Evolutionary conservation across 768 basidiomycete species (phyloP), one percentile per base, ranked within the genome.

Genomic region (Russula foetens): DNA sequence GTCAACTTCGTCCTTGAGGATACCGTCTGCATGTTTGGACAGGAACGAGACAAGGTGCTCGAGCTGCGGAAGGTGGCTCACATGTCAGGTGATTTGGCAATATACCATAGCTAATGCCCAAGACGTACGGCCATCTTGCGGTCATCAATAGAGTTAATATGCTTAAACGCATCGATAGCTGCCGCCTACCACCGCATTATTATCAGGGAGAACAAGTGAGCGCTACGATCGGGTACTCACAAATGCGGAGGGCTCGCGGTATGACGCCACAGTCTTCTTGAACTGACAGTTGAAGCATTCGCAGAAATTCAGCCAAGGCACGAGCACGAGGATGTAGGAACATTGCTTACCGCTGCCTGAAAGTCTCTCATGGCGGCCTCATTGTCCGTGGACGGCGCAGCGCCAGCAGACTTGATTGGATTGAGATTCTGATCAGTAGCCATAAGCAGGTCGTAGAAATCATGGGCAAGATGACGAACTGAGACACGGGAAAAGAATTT

Each of bases 71-170:
- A 46, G 39, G n/a, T 52, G 53, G 26, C n/a, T 15, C 26, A 29
- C 7, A 49, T 14, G 33, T 26, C 23, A 28, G 14, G 41, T 23
- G n/a, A 44, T 21, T 1, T 11, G 8, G 35, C 24, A 7, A 19
- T 15, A 29, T 15, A 53, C 7, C 3, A 21, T n/a, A 4, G 21
- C 4, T 15, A 0, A 3, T 17, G 11, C 49, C 1, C 47, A 5
- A 17, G n/a, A 75, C 85, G 54, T 54, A 89, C 90, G 48, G 86
- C 72, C 70, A 90, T 77, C 71, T 90, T 87, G 54, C 90, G 79
- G 67, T 93, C 90, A 71, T 93, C 87, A 23, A 91, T 74, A 8
- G 81, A 75, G 52, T 83, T 83, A 12, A 75, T 73, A 68, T 91
- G 79, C 38, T 75, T 75, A 44, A 90, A 67, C 2, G 76, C 71